A percentile compares a stretch with the other conserved stretches of the same genome.
Conservation (phyloP, 192 early-diverging fungal genomes). For the Coemansia aciculifera region DNA sequence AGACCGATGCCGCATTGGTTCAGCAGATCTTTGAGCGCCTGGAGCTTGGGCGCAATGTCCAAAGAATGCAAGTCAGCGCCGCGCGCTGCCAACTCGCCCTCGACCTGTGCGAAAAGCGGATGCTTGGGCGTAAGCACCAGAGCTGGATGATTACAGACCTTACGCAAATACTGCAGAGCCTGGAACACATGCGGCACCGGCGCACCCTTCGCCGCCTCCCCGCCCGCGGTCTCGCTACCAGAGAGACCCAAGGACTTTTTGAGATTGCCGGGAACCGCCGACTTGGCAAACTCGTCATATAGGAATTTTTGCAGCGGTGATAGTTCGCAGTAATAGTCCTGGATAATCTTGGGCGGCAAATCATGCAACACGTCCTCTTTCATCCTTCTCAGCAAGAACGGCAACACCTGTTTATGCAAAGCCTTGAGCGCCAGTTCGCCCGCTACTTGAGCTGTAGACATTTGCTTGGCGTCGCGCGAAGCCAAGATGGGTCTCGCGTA, state of each 20-base stretch:
- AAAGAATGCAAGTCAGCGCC: slow-evolving; percentile 55
- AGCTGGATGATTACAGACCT: slow-evolving; percentile 94
- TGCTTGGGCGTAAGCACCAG: slow-evolving; percentile 88
- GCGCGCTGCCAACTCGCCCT: slow-evolving; percentile 57
- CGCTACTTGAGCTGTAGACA: slow-evolving; percentile 28
- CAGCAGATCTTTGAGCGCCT: slow-evolving; percentile 85
- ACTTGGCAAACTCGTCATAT: slow-evolving; percentile 92
- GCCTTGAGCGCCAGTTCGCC: slow-evolving; percentile 76
- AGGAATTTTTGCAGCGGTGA: slow-evolving; percentile 85
- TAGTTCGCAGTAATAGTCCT: slow-evolving; percentile 98
- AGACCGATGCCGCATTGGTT: slow-evolving; percentile 93
- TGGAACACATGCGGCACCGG: slow-evolving; percentile 91
- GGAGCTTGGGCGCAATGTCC: slow-evolving; percentile 81
- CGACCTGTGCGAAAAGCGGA: slow-evolving; percentile 75
- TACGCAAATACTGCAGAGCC: slow-evolving; percentile 92
- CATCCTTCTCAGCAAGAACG: slow-evolving; percentile 92
- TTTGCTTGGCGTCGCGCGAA: slow-evolving; percentile 82
- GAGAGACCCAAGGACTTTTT: slow-evolving; percentile 31
- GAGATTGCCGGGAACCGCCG: slow-evolving; percentile 37
- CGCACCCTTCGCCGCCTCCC: slow-evolving; percentile 15
- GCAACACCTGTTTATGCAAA: slow-evolving; percentile 94
- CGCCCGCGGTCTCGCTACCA: background rate
- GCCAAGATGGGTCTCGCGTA: slow-evolving; percentile 91
- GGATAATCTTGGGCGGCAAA: slow-evolving; percentile 98
- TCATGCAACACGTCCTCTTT: slow-evolving; percentile 98